These are phyloP conservation scores for Leishmania gerbilli DNA, from an alignment of 208 protist species.

Conservation along the genomic window DNA sequence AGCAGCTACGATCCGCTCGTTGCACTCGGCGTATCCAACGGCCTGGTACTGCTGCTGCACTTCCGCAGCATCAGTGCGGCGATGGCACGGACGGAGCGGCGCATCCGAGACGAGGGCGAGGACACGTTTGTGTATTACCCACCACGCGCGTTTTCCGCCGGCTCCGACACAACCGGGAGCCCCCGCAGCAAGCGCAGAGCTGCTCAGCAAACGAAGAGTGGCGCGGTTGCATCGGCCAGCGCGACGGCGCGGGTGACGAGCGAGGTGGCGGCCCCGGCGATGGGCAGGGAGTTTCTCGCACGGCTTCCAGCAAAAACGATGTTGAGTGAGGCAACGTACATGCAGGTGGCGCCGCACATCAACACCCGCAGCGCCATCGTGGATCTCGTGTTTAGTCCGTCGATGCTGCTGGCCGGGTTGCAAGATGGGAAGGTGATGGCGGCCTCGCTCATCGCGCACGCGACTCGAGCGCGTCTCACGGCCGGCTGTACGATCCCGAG, in stretches of 20 bases:
- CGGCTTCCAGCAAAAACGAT: constrained; percentile 27
- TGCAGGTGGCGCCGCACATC: constrained; percentile 48
- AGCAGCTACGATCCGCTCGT: constrained; percentile 79
- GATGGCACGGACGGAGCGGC: constrained; percentile 17
- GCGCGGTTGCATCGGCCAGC: not conserved
- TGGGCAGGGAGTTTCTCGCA: constrained; percentile 15
- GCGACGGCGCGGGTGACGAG: not conserved
- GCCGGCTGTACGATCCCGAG: constrained; percentile 10
- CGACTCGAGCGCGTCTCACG: constrained; percentile 37
- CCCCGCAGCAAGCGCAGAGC: not conserved
- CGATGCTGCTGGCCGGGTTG: constrained; percentile 79
- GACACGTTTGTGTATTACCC: constrained; percentile 41
- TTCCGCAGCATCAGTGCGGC: constrained; percentile 32
- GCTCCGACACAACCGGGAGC: not conserved
- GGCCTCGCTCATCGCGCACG: constrained; percentile 54
- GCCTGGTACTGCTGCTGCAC: constrained; percentile 60
- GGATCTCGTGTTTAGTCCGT: constrained; percentile 77
- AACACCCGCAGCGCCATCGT: constrained; percentile 41
- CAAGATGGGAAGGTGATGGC: constrained; percentile 78
- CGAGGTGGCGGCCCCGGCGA: constrained; percentile 15
- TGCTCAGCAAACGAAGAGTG: not conserved
- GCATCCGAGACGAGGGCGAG: constrained; percentile 33
- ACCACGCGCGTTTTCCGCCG: not conserved
- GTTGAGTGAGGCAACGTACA: constrained; percentile 35
- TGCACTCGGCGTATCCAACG: constrained; percentile 68